Percentiles rank a stretch among this genome's conserved stretches.
Conservation (phyloP, 2,329 filamentous ascomycete species). For the Corinectria fuckeliana region DNA sequence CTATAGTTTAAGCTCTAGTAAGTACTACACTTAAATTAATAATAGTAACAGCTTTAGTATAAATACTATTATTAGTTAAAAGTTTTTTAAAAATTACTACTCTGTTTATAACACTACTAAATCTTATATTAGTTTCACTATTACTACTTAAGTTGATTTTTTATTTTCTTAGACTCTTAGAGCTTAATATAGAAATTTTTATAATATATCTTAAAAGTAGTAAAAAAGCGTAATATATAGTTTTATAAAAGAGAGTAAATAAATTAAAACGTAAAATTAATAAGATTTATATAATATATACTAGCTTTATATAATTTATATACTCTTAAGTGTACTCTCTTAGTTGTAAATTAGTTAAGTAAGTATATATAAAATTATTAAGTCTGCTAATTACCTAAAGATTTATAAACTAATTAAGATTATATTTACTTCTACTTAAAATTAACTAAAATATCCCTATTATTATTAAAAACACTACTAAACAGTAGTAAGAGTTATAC, state of each 20-base stretch:
- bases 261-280: neutral
- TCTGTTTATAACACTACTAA: slow-evolving; percentile 37
- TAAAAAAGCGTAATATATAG: neutral
- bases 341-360: neutral
- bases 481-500: no score
- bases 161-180: neutral
- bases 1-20: slow-evolving; percentile 32
- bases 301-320: neutral
- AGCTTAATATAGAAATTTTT: neutral
- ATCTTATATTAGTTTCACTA: slow-evolving; percentile 31
- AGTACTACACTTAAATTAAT: slow-evolving; percentile 41
- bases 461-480: no score
- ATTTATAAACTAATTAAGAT: neutral
- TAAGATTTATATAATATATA: neutral
- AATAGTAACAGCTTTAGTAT: slow-evolving; percentile 36
- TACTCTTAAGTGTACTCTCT: neutral
- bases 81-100: slow-evolving; percentile 42
- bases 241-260: neutral
- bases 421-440: no score
- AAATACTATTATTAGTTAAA: slow-evolving; percentile 39
- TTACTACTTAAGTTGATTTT: slow-evolving; percentile 9
- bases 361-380: neutral
- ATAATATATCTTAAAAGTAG: neutral
- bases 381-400: neutral
- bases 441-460: no score